Evolutionary conservation across 768 basidiomycete genomes (phyloP), one percentile per base, ranked within the genome.

Genomic region (Panaeolus cyanescens): DNA sequence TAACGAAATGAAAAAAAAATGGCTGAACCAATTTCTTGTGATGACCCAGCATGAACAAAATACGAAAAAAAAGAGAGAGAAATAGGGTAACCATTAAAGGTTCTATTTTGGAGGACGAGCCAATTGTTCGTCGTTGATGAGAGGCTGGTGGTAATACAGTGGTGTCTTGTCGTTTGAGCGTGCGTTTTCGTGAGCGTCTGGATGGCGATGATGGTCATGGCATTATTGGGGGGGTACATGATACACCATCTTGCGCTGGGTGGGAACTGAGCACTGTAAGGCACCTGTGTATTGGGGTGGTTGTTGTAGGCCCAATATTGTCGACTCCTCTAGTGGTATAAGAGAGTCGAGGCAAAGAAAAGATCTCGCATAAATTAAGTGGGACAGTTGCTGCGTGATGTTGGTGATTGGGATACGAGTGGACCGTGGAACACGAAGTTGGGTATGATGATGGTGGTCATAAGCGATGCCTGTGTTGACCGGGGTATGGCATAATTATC

Each of bases 401-500:
- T 42, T 42, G 39, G n/a, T 17, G n/a, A 42, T 42, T 42, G 19
- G 39, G 39, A 42, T 22, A 42, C 39, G 39, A 9, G 39, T 42
- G 39, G n/a, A 40, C 22, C 39, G 39, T 37, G 6, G 17, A 39
- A 17, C 12, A 42, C 40, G 7, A 20, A 20, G 40, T 28, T 50
- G 45, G 22, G 45, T 50, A 50, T 28, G 39, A 20, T 42, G 37
- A 19, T 7, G 37, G 40, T 28, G 45, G 45, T 50, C 45, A 50
- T 28, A 50, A 50, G 45, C 45, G 45, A 50, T 50, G 45, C 12
- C 25, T 50, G 45, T 28, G 45, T 50, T 50, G 45, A 50, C 45
- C 45, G 25, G 25, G 45, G 45, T 50, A 50, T 50, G 45, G 12
- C 39, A 42, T 42, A 22, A 20, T 9, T 22, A 17, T 6, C 9